phyloP scores from a whole-genome alignment of 2,329 filamentous ascomycete species.

The Alternaria longipes region DNA sequence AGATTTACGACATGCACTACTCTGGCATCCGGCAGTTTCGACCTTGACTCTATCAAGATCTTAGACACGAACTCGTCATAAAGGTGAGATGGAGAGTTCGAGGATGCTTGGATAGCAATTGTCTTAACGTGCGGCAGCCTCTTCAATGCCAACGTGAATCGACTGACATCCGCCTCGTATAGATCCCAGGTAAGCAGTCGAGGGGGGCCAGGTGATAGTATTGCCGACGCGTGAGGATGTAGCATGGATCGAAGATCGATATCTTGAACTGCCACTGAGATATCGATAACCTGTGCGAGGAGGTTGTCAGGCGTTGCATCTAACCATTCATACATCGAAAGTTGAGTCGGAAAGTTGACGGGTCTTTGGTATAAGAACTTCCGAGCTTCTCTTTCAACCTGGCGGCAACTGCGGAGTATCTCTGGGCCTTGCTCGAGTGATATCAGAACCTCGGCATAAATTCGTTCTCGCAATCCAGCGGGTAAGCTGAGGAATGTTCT shows the following conservation, averaged over 20 bases:
- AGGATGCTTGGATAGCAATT: not conserved
- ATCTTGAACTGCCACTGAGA: not conserved
- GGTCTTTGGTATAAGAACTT: slow-evolving; percentile 44
- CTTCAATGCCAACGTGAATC: not conserved
- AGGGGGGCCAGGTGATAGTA: not conserved
- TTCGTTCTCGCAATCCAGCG: slow-evolving; percentile 42
- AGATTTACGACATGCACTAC: not conserved
- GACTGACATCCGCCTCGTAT: not conserved
- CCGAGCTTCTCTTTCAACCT: slow-evolving; percentile 38
- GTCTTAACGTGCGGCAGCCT: not conserved
- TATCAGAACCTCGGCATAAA: slow-evolving; percentile 39
- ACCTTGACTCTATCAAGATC: not conserved
- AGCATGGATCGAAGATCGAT: not conserved
- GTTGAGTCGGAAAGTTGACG: slow-evolving; percentile 31
- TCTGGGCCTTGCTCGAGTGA: slow-evolving; percentile 27
- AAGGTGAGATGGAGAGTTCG: not conserved
- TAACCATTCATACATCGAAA: not conserved
- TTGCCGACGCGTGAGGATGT: not conserved
- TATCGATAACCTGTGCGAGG: not conserved
- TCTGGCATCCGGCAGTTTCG: accelerated
- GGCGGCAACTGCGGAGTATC: slow-evolving; percentile 37
- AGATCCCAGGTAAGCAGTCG: not conserved
- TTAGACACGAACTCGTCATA: not conserved
- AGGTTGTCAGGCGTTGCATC: not conserved
- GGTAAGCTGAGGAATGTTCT: slow-evolving; percentile 22